Conservation (phyloP, 2,329 filamentous ascomycete genomes). For the Alternaria alternata region DNA sequence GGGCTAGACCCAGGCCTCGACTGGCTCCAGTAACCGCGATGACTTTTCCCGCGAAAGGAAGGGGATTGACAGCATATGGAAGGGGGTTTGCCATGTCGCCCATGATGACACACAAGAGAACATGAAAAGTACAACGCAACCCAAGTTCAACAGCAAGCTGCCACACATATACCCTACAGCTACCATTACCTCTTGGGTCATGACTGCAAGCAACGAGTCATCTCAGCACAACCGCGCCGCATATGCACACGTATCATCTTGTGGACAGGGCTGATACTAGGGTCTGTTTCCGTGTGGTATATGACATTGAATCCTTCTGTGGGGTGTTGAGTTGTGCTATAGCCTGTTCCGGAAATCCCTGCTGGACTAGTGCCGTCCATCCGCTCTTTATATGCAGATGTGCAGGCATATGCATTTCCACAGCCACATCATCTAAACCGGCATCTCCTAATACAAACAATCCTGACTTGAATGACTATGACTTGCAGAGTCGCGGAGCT, state of each 20-base stretch:
- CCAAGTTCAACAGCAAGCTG: not conserved
- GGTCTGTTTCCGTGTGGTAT: not conserved
- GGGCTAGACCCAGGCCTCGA: conserved; percentile 2
- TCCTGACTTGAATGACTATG: not conserved
- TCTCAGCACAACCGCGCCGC: not conserved
- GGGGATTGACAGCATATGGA: conserved; percentile 7
- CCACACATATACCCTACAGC: conserved; percentile 2
- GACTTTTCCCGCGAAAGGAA: conserved; percentile 1
- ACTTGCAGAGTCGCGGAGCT: not conserved
- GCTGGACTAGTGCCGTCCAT: not conserved
- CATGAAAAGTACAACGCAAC: not conserved
- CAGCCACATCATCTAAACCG: not conserved
- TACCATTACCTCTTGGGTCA: not conserved
- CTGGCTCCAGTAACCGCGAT: conserved; percentile 10
- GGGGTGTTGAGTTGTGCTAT: not conserved
- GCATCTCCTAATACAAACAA: not conserved
- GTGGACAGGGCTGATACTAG: not conserved
- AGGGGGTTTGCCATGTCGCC: not conserved
- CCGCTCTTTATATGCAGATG: not conserved
- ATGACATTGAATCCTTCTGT: not conserved
- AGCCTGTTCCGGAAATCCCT: not conserved
- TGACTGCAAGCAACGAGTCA: not conserved
- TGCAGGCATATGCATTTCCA: not conserved
- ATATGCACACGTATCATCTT: not conserved
- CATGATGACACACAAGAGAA: not conserved